These are phyloP conservation scores for Bruguiera sexangula DNA, from an alignment of 345 rosid species.

Conservation along the genomic window DNA sequence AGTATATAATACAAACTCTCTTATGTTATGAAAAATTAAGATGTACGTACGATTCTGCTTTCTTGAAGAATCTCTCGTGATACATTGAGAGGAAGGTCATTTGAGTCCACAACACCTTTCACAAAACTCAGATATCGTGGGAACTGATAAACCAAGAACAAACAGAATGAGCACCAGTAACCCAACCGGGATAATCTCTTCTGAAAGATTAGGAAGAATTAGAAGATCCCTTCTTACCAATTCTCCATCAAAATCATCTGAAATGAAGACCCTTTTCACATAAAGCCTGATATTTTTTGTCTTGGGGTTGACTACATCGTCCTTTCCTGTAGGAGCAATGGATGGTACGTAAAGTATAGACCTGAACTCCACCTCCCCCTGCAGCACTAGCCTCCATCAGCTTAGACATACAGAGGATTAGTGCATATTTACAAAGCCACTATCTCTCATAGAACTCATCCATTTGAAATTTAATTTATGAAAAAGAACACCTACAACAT, in stretches of 20 bases:
- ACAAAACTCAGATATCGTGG: conserved; percentile 92
- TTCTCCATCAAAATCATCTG: conserved; percentile 98
- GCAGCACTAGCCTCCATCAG: conserved; percentile 22
- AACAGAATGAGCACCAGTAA: conserved; percentile 2
- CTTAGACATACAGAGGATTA: not conserved
- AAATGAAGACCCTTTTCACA: conserved; percentile 92
- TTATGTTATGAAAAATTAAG: not conserved
- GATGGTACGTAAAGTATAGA: conserved; percentile 92
- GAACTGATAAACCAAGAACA: conserved; percentile 46
- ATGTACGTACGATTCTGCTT: conserved; percentile 73
- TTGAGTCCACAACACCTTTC: conserved; percentile 97
- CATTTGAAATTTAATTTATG: not conserved
- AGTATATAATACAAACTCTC: not conserved
- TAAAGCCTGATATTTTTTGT: conserved; percentile 94
- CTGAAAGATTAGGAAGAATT: not conserved
- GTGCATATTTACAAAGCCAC: not conserved
- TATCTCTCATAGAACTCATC: not conserved
- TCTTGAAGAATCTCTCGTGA: conserved; percentile 99
- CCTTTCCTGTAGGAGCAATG: conserved; percentile 66
- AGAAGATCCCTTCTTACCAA: conserved; percentile 51
- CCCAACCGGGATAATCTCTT: not conserved
- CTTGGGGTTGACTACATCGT: conserved; percentile 83
- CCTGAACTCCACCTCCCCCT: conserved; percentile 99
- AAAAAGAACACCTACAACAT: not conserved
- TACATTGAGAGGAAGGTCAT: conserved; percentile 94